Evolutionary conservation across 306 rosid genomes (phyloP).

Genomic region (Trifolium fragiferum): DNA sequence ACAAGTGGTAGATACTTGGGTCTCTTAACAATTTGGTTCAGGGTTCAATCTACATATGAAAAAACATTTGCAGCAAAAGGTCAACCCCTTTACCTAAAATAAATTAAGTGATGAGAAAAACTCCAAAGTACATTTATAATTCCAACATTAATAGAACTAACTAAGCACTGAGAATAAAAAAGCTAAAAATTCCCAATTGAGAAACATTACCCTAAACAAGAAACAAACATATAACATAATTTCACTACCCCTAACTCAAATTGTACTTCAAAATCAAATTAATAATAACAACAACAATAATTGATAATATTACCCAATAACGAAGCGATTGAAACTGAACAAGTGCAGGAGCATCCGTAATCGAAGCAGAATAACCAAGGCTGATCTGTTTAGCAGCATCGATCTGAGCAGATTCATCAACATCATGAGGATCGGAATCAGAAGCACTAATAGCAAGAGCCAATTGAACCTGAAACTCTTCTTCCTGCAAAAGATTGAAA

Average conservation of each 20-base stretch:
- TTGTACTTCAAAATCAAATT: not conserved
- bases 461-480: conserved; percentile 96
- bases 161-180: conserved; percentile 2
- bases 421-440: conserved; percentile 73
- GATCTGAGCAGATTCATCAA: conserved; percentile 95
- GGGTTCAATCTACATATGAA: too few species aligned
- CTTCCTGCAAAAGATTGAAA: conserved; percentile 85
- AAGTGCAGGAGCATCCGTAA: conserved; percentile 55
- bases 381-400: conserved; percentile 99
- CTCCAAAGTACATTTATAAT: not conserved
- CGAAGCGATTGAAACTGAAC: conserved; percentile 77
- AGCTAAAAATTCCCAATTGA: not conserved
- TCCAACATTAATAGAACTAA: conserved; percentile 26
- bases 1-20: too few species aligned
- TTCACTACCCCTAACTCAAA: conserved; percentile 11
- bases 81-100: too few species aligned
- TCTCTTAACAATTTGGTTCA: too few species aligned
- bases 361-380: conserved; percentile 72
- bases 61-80: too few species aligned
- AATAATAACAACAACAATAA: not conserved
- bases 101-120: conserved; percentile 13
- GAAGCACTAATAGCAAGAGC: conserved; percentile 98
- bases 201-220: conserved; percentile 29
- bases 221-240: conserved; percentile 10
- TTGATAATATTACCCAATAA: conserved; percentile 63